These are phyloP conservation scores for Epichloe typhina DNA, from an alignment of 2,329 filamentous ascomycete genomes.

Conservation along the genomic window DNA sequence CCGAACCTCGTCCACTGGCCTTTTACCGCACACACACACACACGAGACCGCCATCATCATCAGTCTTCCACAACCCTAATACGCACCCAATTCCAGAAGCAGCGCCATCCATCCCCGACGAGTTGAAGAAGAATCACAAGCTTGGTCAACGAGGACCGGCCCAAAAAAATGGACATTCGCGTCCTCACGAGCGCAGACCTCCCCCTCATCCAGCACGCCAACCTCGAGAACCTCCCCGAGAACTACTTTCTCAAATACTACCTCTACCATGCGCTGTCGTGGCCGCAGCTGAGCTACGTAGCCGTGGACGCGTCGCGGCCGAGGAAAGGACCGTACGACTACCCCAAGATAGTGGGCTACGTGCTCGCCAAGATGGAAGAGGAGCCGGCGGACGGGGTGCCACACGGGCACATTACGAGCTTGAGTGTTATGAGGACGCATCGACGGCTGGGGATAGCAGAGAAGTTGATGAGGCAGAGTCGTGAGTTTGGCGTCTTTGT, in stretches of 20 bases:
- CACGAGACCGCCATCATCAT: too few species aligned
- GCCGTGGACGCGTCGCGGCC: constrained; percentile 83
- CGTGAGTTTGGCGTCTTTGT: constrained; percentile 50
- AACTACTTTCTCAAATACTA: constrained; percentile 99
- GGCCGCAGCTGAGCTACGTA: constrained; percentile 94
- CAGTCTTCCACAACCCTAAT: too few species aligned
- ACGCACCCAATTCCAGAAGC: too few species aligned
- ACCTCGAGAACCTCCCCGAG: constrained; percentile 96
- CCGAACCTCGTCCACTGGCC: too few species aligned
- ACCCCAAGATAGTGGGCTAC: constrained; percentile 96
- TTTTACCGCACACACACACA: too few species aligned
- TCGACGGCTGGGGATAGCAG: constrained; percentile 76
- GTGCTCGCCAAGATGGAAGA: constrained; percentile 99
- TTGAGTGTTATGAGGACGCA: constrained; percentile 95
- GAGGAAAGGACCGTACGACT: constrained; percentile 65
- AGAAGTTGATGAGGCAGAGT: constrained; percentile 94
- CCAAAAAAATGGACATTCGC: constrained; percentile 74
- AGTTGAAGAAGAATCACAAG: too few species aligned
- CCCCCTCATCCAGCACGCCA: constrained; percentile 89
- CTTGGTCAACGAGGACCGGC: too few species aligned
- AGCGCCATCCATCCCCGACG: too few species aligned
- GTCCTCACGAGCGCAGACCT: constrained; percentile 73
- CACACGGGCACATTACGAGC: constrained; percentile 92
- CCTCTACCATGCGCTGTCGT: constrained; percentile 95
- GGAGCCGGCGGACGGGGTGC: constrained; percentile 79